A percentile compares a stretch with the other conserved stretches of the same genome.
Conservation (phyloP, 768 basidiomycete species). For the Dacryopinax spathularia region DNA sequence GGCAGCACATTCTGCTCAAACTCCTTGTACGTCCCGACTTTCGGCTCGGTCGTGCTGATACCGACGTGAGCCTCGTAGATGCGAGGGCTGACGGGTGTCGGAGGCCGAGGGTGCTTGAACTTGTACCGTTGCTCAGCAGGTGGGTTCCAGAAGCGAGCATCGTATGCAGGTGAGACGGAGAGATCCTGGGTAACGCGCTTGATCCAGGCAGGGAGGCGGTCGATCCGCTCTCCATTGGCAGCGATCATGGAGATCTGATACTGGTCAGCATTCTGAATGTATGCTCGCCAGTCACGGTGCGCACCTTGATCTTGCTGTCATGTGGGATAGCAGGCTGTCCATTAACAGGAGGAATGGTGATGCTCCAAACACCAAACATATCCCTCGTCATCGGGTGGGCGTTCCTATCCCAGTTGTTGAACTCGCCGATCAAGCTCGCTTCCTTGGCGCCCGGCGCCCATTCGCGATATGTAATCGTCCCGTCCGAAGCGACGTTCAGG, state of each 20-base stretch:
- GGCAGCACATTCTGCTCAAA: conserved; percentile 75
- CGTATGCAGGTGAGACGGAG: conserved; percentile 75
- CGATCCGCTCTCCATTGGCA: conserved; percentile 65
- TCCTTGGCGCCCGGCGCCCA: conserved; percentile 88
- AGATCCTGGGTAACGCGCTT: conserved; percentile 91
- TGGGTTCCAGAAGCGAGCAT: conserved; percentile 98
- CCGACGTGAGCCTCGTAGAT: conserved; percentile 99
- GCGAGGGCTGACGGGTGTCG: conserved; percentile 48
- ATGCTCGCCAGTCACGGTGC: conserved; percentile 9
- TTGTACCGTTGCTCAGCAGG: conserved; percentile 52
- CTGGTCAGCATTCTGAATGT: background rate
- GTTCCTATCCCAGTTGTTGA: conserved; percentile 81
- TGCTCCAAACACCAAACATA: conserved; percentile 80
- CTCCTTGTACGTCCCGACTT: conserved; percentile 92
- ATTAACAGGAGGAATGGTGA: conserved; percentile 51
- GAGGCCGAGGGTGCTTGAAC: conserved; percentile 67
- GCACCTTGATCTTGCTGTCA: conserved; percentile 86
- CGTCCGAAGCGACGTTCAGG: conserved; percentile 52
- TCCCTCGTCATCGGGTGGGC: conserved; percentile 79
- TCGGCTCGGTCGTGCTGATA: conserved; percentile 74
- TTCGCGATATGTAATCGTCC: conserved; percentile 71
- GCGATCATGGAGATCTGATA: conserved; percentile 77
- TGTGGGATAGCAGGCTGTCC: conserved; percentile 80
- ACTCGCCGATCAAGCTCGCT: conserved; percentile 84
- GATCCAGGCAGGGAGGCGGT: conserved; percentile 90